Conservation (phyloP, 345 rosid genomes). For the Salix udensis region DNA sequence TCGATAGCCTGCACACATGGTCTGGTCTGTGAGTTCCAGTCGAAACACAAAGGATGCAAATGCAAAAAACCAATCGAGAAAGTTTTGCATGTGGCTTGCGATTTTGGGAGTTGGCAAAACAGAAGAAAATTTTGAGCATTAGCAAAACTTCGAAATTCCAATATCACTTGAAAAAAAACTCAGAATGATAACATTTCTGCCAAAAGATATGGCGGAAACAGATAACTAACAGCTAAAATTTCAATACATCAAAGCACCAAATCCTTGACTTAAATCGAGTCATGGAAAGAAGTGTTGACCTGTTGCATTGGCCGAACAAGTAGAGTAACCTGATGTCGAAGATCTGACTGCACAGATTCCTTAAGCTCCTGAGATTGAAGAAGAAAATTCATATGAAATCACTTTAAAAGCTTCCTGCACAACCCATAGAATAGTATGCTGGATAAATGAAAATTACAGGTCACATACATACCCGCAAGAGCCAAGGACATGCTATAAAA, state of each 20-base stretch:
- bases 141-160: background rate
- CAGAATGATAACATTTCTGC: background rate
- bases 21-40: background rate
- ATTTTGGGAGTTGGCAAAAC: background rate
- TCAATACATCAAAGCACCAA: background rate
- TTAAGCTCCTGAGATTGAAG: constrained; percentile 56
- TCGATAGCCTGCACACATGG: constrained; percentile 24
- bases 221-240: background rate
- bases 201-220: background rate
- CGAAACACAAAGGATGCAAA: background rate
- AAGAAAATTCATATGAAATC: background rate
- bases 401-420: background rate
- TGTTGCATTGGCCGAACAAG: constrained; percentile 93
- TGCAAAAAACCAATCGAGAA: background rate
- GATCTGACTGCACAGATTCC: constrained; percentile 72
- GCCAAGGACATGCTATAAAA: background rate
- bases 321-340: constrained; percentile 79
- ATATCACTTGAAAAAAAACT: too few species aligned
- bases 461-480: background rate
- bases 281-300: constrained; percentile 39
- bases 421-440: background rate
- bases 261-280: background rate
- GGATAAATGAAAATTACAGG: background rate
- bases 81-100: background rate
- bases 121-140: background rate